Base-by-base conservation (phyloP, 495 filamentous ascomycete genomes). In the Hypoxylon subgilvum region DNA sequence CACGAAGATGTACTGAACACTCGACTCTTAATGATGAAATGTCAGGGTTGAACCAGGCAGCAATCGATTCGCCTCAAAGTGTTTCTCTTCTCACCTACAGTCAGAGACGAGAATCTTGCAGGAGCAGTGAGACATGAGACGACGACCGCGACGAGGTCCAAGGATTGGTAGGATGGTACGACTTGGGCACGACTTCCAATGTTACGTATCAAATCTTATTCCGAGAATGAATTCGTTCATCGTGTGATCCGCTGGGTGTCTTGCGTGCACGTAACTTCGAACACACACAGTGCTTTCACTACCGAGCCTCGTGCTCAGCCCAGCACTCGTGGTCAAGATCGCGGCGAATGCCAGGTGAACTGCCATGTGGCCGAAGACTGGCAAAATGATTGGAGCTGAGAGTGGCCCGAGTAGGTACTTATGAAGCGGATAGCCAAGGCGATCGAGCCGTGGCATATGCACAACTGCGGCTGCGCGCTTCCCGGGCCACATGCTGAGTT, bases 111-210 rank as follows among this genome's bases (percentile, higher is more conserved):
- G 30, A 38, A 5, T 14, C 2, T 39, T 25, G 30, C 14, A 32
- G 16, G 34, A 34, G 22, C 32, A 25, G 21, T 47, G 34, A 64
- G 38, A 54, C 54, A 57, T 49, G 36, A 32, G 8, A 48, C 32
- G 60, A 54, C 27, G 32, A 38, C n/a, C n/a, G 52, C 30, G 19
- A 52, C 28, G 30, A 40, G 18, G 14, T 25, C 39, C 45, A 16
- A 16, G 30, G 35, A 7, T 21, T 40, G 35, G 17, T 36, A 44
- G 21, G 38, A 34, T n/a, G 18, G 55, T 59, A 30, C 14, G 22
- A 64, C 54, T 41, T 38, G n/a, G 19, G 40, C 38, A 40, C 61
- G 32, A 17, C 44, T 36, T 64, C 17, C 23, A 19, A 40, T 64
- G 32, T 41, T 16, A 57, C 54, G 32, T 30, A 50, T 34, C n/a